These are phyloP conservation scores for Lactarius vividus DNA, from an alignment of 768 basidiomycete species.

Conservation along the genomic window DNA sequence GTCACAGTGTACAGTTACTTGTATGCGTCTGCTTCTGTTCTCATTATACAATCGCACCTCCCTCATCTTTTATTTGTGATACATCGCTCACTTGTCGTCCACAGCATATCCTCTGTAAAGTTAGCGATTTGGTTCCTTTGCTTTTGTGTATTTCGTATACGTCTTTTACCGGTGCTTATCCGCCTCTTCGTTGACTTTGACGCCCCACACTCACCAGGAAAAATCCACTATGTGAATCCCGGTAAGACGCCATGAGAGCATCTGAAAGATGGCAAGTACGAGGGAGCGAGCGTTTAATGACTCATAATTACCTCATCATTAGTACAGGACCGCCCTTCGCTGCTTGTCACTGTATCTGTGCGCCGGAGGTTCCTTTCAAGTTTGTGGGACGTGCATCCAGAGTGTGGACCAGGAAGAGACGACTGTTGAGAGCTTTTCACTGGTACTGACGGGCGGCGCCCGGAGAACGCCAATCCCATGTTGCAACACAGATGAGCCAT, in stretches of 20 bases:
- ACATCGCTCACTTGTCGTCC: neutral
- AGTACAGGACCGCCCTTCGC: neutral
- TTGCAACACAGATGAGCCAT: too few relatives aligned
- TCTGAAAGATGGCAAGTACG: too few relatives aligned
- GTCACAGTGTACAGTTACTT: neutral
- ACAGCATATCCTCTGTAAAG: neutral
- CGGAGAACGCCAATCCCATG: too few relatives aligned
- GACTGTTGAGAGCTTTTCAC: neutral
- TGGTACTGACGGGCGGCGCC: neutral
- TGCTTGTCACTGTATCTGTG: neutral
- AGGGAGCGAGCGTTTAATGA: neutral
- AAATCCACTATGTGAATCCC: too few relatives aligned
- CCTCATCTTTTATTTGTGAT: neutral
- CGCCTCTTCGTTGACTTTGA: neutral
- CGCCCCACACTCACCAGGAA: neutral
- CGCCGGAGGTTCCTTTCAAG: neutral
- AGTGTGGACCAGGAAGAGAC: neutral
- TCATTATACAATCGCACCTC: neutral
- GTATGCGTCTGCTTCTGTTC: neutral
- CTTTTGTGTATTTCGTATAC: neutral
- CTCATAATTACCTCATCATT: neutral
- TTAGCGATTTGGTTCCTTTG: neutral
- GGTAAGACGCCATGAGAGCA: neutral
- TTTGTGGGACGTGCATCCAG: neutral
- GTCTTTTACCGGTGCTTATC: neutral